These are phyloP conservation scores for Pleurotus tuber-regium DNA, from an alignment of 768 basidiomycete species.

Conservation along the genomic window DNA sequence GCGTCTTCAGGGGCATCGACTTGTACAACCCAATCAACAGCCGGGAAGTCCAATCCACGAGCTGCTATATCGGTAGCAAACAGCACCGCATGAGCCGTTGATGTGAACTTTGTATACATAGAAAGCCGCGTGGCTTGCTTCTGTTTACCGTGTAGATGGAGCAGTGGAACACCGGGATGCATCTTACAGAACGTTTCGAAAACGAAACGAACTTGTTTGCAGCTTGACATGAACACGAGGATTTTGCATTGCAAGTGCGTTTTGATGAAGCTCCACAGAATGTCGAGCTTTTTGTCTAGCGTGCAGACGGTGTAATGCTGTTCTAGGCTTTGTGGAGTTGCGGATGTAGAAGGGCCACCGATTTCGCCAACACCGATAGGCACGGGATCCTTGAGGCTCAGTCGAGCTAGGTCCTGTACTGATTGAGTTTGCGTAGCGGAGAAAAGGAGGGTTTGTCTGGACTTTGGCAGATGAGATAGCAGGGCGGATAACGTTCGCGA, in stretches of 20 bases:
- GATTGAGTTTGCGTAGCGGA: conserved; percentile 96
- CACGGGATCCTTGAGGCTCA: conserved; percentile 82
- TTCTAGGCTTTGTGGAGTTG: conserved; percentile 76
- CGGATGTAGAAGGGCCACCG: conserved; percentile 39
- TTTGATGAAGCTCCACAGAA: conserved; percentile 94
- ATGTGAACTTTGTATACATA: conserved; percentile 82
- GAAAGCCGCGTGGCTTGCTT: conserved; percentile 87
- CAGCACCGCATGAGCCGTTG: conserved; percentile 78
- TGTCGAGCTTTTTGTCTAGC: conserved; percentile 86
- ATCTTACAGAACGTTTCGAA: conserved; percentile 95
- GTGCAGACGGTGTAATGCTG: conserved; percentile 85
- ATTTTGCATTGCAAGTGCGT: conserved; percentile 88
- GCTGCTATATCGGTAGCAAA: conserved; percentile 97
- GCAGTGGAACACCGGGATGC: conserved; percentile 91
- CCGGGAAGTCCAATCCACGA: conserved; percentile 93
- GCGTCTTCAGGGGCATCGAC: conserved; percentile 96
- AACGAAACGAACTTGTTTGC: conserved; percentile 96
- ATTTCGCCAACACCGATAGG: conserved; percentile 60
- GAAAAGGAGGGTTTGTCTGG: conserved; percentile 93
- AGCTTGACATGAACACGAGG: conserved; percentile 91
- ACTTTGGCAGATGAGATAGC: conserved; percentile 85
- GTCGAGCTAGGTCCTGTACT: conserved; percentile 81
- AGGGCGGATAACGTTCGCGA: conserved; percentile 85
- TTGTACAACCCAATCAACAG: conserved; percentile 96
- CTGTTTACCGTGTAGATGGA: conserved; percentile 95